These are phyloP conservation scores for Hanseniaspora uvarum DNA, from an alignment of 1,139 yeast genomes.

Conservation along the genomic window DNA sequence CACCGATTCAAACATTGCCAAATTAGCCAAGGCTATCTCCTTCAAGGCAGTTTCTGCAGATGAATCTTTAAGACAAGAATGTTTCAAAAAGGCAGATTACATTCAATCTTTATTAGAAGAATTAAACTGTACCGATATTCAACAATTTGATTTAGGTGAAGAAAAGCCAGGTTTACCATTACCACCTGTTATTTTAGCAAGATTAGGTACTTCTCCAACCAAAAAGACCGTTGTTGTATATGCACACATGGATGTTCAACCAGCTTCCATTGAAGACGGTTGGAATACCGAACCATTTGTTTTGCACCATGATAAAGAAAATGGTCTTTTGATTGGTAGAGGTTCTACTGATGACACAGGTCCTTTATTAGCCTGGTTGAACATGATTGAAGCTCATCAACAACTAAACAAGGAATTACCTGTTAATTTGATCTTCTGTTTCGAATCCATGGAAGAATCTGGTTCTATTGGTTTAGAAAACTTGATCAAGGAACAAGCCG, in stretches of 20 bases:
- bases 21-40: slow-evolving; percentile 71
- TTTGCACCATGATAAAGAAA: slow-evolving; percentile 44
- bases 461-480: slow-evolving; percentile 88
- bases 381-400: slow-evolving; percentile 80
- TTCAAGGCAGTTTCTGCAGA: slow-evolving; percentile 94
- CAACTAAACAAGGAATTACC: slow-evolving; percentile 81
- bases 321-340: slow-evolving; percentile 65
- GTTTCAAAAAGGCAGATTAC: slow-evolving; percentile 75
- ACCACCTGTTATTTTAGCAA: slow-evolving; percentile 87
- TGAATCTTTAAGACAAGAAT: slow-evolving; percentile 75
- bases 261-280: slow-evolving; percentile 85
- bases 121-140: slow-evolving; percentile 74
- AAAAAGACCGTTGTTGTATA: slow-evolving; percentile 76
- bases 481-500: slow-evolving; percentile 69
- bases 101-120: slow-evolving; percentile 54
- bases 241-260: slow-evolving; percentile 98
- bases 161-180: slow-evolving; percentile 76
- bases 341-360: slow-evolving; percentile 98
- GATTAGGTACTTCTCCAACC: slow-evolving; percentile 67
- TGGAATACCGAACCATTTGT: slow-evolving; percentile 90
- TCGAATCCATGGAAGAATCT: slow-evolving; percentile 98
- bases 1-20: slow-evolving; percentile 55
- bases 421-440: slow-evolving; percentile 81
- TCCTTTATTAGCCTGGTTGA: slow-evolving; percentile 95
- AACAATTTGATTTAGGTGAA: slow-evolving; percentile 68